Base-by-base conservation (phyloP, 805 yeast species). In the Yarrowia sp. region DNA sequence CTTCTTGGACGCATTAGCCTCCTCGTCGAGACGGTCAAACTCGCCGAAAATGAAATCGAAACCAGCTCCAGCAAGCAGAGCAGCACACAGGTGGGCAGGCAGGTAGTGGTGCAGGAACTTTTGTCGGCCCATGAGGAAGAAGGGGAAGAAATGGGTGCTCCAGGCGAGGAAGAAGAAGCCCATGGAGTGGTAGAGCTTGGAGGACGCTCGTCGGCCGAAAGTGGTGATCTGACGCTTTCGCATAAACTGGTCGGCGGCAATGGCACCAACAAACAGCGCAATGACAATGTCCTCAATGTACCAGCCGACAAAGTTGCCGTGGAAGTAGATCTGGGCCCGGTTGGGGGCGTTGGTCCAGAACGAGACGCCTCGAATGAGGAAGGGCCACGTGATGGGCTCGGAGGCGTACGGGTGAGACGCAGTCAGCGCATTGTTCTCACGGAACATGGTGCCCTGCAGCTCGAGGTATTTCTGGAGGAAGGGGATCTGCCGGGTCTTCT, bases 321-420 rank as follows among this genome's bases (percentile, higher is more conserved):
- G 83, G 79, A 94, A 91, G 79, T 87, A 95, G 65, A 95, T 92
- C 79, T 95, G 99, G 73, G 82, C 81, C 70, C 83, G 84, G 66
- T 65, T 65, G 24, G 67, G 69, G 66, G 83, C 81, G 69, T 90
- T 87, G 52, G 96, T 93, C 98, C 98, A 95, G 83, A 94, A 95
- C 1, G 98, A 92, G 46, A 95, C 98, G 72, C 99, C 99, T 15
- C 91, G 85, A 67, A 89, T 77, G 67, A 95, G 85, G 70, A 91
- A 82, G 19, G 99, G 99, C 99, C 99, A 95, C 9, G 88, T 80
- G 71, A 86, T 84, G 2, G 99, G 99, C 70, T 86, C 87, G 5
- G 98, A 92, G 10, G 98, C 97, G 81, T 91, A 95, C 55, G 99
- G 99, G 79, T 95, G 99, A 33, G 90, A 92, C 15, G 93, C 84